phyloP scores from a whole-genome alignment of 441 rosid genomes.

The Isatis lusitanica region DNA sequence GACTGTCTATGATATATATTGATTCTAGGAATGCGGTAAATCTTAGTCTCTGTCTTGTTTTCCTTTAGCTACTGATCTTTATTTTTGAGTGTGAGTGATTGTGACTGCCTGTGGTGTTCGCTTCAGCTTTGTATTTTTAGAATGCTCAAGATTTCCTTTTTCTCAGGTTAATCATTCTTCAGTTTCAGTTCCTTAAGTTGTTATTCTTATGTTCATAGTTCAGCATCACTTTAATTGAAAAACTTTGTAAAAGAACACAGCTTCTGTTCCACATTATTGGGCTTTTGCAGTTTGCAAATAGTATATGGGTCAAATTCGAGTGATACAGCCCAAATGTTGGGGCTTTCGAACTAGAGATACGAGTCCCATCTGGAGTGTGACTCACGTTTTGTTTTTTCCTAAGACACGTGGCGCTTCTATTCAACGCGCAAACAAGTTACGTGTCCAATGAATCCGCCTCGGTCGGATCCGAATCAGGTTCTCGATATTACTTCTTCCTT shows the following conservation, averaged over 20 bases:
- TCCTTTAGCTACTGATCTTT: too few species aligned
- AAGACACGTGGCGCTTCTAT: conserved; percentile 23
- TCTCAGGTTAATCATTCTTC: too few species aligned
- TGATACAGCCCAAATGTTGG: background rate
- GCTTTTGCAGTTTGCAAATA: background rate
- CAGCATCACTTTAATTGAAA: too few species aligned
- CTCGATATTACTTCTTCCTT: background rate
- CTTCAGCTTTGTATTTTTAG: too few species aligned
- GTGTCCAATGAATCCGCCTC: conserved; percentile 28
- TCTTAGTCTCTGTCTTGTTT: too few species aligned
- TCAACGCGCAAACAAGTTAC: conserved; percentile 27
- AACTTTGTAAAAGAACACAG: background rate
- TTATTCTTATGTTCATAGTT: too few species aligned
- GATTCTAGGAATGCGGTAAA: too few species aligned
- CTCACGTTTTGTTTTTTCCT: background rate
- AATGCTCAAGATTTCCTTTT: too few species aligned
- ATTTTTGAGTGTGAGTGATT: too few species aligned
- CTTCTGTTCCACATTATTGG: background rate
- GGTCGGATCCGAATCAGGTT: conserved; percentile 16
- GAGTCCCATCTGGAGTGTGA: background rate
- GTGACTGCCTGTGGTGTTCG: too few species aligned
- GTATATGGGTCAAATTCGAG: background rate
- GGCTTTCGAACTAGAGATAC: background rate
- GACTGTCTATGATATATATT: too few species aligned
- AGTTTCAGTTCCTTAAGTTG: too few species aligned